Evolutionary conservation across 495 filamentous ascomycete species (phyloP).

Genomic region (Neurospora tetraspora): DNA sequence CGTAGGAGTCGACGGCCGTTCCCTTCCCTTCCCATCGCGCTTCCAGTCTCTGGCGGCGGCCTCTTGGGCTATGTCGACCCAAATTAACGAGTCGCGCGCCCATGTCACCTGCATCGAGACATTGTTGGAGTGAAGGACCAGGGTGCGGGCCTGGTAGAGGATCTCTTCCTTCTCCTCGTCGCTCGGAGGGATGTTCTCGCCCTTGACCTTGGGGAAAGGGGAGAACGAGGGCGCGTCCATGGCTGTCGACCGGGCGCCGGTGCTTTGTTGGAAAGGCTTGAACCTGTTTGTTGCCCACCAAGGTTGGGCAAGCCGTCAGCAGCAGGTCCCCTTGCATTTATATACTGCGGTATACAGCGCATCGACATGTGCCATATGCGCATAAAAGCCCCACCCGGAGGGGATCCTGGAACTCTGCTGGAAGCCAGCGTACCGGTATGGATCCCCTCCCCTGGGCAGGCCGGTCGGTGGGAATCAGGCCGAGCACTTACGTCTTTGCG

Average conservation of each 20-base stretch:
- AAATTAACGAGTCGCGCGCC: constrained; percentile 86
- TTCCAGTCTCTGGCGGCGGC: constrained; percentile 51
- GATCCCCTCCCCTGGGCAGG: neutral
- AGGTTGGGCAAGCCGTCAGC: constrained; percentile 12
- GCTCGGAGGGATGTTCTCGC: constrained; percentile 84
- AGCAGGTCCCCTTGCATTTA: constrained; percentile 9
- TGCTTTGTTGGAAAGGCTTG: constrained; percentile 34
- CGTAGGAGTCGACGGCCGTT: constrained; percentile 67
- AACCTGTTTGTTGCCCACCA: constrained; percentile 24
- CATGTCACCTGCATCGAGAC: constrained; percentile 93
- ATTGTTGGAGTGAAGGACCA: constrained; percentile 87
- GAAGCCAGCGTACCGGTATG: neutral
- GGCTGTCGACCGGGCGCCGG: constrained; percentile 12
- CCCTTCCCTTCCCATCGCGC: constrained; percentile 48
- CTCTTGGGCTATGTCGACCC: constrained; percentile 73
- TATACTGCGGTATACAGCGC: neutral
- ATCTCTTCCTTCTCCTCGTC: constrained; percentile 89
- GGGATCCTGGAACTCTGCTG: neutral
- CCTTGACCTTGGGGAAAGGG: constrained; percentile 78
- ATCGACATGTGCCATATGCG: neutral
- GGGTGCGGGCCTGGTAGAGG: constrained; percentile 68
- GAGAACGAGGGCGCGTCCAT: constrained; percentile 72
- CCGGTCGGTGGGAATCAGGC: neutral
- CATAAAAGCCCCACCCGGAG: neutral
- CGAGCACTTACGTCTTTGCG: constrained; percentile 17